Conservation (phyloP, 2,329 filamentous ascomycete genomes). For the Coniochaeta ligniaria region DNA sequence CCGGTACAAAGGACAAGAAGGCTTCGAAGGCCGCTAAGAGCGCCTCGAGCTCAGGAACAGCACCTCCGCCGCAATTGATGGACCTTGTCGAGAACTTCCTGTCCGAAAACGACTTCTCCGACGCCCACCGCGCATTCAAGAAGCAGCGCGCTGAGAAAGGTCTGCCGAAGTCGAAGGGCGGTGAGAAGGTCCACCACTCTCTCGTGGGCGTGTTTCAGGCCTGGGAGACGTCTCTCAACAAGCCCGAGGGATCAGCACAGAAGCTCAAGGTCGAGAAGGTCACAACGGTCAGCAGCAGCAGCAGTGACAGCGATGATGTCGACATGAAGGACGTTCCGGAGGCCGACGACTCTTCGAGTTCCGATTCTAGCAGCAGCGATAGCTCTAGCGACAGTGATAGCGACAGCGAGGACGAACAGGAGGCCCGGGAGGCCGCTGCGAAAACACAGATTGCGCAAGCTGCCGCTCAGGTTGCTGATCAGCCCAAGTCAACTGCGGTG, state of each 20-base stretch:
- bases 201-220: conserved; percentile 43
- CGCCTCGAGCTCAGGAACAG: conserved; percentile 9
- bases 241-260: conserved; percentile 16
- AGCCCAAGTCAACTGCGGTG: conserved; percentile 30
- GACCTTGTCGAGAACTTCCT: conserved; percentile 62
- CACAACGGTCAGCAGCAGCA: conserved; percentile 14
- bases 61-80: conserved; percentile 54
- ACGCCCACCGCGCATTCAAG: conserved; percentile 53
- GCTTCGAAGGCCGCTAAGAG: conserved; percentile 12
- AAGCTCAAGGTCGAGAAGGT: conserved; percentile 15
- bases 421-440: conserved; percentile 8
- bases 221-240: conserved; percentile 37
- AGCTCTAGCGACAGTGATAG: conserved; percentile 20
- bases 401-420: conserved; percentile 9
- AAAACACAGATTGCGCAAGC: conserved; percentile 8
- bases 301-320: conserved; percentile 29
- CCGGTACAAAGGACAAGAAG: conserved; percentile 10
- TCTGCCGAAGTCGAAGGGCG: conserved; percentile 27
- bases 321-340: conserved; percentile 38
- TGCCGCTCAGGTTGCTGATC: conserved; percentile 3
- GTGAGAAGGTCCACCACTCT: conserved; percentile 26
- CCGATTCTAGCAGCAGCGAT: conserved; percentile 22
- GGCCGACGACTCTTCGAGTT: conserved; percentile 21
- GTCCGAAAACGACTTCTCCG: conserved; percentile 55
- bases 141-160: conserved; percentile 53